phyloP scores from a whole-genome alignment of 116 monocot species.

The Papilionanthe hybrid region DNA sequence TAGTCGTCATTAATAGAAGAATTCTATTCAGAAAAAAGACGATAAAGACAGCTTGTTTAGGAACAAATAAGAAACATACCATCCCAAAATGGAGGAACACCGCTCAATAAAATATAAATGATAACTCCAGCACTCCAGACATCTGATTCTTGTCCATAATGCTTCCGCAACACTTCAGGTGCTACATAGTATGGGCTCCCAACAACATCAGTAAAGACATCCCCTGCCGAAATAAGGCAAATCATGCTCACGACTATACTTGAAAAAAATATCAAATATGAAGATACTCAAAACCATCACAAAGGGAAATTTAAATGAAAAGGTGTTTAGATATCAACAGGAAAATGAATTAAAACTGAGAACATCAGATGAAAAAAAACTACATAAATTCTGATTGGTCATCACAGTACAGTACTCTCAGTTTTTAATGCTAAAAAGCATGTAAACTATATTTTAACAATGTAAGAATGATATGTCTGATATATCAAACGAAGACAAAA shows the following conservation, averaged over 20 bases:
- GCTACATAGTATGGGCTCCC: slow-evolving; percentile 96
- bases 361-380: neutral
- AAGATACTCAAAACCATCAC: no score
- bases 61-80: slow-evolving; percentile 25
- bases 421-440: neutral
- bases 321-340: neutral
- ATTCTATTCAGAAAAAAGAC: neutral
- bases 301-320: neutral
- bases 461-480: neutral
- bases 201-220: slow-evolving; percentile 79
- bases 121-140: slow-evolving; percentile 97
- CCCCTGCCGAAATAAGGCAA: slow-evolving; percentile 32
- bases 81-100: slow-evolving; percentile 97
- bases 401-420: neutral
- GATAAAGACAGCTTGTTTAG: neutral
- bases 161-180: slow-evolving; percentile 77
- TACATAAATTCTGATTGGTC: neutral
- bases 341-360: neutral
- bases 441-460: neutral
- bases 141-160: slow-evolving; percentile 79
- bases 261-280: neutral
- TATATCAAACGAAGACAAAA: neutral
- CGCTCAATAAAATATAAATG: slow-evolving; percentile 80
- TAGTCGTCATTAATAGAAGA: neutral
- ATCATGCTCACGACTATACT: neutral